These are phyloP conservation scores for Ascochyta rabiei DNA, from an alignment of 2,329 filamentous ascomycete genomes.

Conservation along the genomic window DNA sequence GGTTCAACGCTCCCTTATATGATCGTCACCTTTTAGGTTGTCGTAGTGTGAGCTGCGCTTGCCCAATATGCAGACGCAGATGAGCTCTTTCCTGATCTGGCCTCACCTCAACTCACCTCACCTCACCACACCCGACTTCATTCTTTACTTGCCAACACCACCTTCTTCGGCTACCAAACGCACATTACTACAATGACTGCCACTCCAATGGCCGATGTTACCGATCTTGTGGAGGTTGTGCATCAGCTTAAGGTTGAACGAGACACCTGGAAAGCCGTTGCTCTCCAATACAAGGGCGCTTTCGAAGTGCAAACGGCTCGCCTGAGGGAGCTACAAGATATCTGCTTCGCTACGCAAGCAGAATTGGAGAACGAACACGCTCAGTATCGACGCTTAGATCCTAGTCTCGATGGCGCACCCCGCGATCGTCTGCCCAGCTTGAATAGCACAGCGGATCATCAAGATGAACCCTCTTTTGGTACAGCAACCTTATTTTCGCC, in stretches of 20 bases:
- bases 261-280: conserved; percentile 39
- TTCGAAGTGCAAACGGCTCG: conserved; percentile 34
- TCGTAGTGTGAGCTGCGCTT: not conserved
- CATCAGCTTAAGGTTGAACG: conserved; percentile 36
- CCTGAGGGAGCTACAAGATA: conserved; percentile 32
- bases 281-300: conserved; percentile 34
- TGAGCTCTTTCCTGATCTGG: not conserved
- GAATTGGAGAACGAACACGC: conserved; percentile 41
- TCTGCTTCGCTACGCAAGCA: conserved; percentile 41
- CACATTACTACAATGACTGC: conserved; percentile 27
- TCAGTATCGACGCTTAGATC: conserved; percentile 20
- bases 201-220: conserved; percentile 10
- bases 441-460: conserved; percentile 6
- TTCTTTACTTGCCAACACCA: not conserved
- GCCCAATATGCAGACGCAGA: not conserved
- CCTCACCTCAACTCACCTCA: not conserved
- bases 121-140: not conserved
- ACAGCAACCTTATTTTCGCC: conserved; percentile 22
- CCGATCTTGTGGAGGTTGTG: conserved; percentile 24
- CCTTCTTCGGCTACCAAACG: conserved; percentile 7
- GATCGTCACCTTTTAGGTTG: no score
- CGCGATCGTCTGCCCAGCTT: not conserved
- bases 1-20: no score
- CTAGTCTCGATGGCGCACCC: conserved; percentile 3
- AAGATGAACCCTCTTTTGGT: conserved; percentile 10